phyloP scores from a whole-genome alignment of 1,284 basidiomycete genomes.

The Ustilago trichophora region DNA sequence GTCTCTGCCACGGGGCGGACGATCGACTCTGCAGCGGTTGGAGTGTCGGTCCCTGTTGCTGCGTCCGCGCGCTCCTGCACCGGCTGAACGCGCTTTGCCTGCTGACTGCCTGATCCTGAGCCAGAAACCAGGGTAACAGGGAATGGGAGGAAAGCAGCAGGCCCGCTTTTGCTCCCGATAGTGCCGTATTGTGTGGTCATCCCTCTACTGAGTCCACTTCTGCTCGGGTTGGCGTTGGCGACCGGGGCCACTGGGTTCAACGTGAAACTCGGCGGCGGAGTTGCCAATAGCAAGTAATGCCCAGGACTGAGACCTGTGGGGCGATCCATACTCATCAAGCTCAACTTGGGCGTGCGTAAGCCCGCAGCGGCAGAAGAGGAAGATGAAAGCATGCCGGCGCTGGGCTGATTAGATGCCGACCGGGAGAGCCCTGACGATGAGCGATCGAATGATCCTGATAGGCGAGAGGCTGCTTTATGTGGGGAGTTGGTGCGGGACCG shows the following conservation, averaged over 20 bases:
- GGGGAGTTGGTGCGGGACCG: slow-evolving; percentile 42
- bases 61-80: not conserved
- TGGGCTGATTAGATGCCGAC: slow-evolving; percentile 18
- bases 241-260: slow-evolving; percentile 7
- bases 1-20: slow-evolving; percentile 17
- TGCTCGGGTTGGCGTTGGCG: not conserved
- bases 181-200: slow-evolving; percentile 14
- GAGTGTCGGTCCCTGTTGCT: not conserved
- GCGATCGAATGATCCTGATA: slow-evolving; percentile 34
- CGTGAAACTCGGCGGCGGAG: slow-evolving; percentile 25
- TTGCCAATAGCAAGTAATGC: slow-evolving; percentile 38
- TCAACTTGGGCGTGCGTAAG: slow-evolving; percentile 27
- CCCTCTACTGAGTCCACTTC: not conserved
- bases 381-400: slow-evolving; percentile 5
- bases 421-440: slow-evolving; percentile 13
- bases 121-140: slow-evolving; percentile 7
- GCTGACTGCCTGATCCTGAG: no score
- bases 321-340: slow-evolving; percentile 35
- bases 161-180: not conserved
- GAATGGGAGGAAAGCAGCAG: slow-evolving; percentile 12
- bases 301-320: slow-evolving; percentile 36
- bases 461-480: slow-evolving; percentile 2
- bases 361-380: slow-evolving; percentile 6
- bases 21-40: slow-evolving; percentile 28
- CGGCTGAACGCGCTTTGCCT: not conserved